Base-by-base conservation (phyloP, 164 flowering plant species). In the Cinnamomum micranthum region DNA sequence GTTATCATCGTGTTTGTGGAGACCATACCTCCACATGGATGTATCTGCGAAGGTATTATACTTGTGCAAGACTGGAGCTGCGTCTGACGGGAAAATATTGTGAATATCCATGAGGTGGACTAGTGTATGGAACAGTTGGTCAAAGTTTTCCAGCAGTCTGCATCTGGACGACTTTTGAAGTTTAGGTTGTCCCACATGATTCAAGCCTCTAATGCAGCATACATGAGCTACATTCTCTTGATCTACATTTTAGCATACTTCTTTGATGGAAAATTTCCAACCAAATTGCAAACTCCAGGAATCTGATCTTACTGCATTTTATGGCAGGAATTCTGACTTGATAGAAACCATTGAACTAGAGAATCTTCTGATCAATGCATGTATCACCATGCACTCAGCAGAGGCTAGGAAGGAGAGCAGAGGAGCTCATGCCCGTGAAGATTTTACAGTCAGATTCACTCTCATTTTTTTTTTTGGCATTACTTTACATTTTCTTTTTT, bases 361-460 rank as follows among this genome's bases (percentile, higher is more conserved):
- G 83, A 96, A 96, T 81, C 94, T 96, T 75, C 78, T 94, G 84
- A 96, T 94, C 68, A 96, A 94, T 85, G 98, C 98, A 6, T 89
- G 91, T 74, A 86, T 96, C 68, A 94, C 99, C 52, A 91, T 96
- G 99, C 98, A 96, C 80, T 94, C 98, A 80, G 99, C 99, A 77
- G 98, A 94, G 79, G 98, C 99, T 52, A 86, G 98, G 80, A 96
- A 94, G 79, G 99, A 96, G 80, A 96, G 97, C 81, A 90, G 98
- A 85, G 99, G 98, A 77, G 98, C 99, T 35, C 99, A 96, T 85
- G 98, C 97, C 25, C 94, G 97, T 77, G 97, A 96, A 88, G 99
- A 94, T 82, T 96, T 96, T 77, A 75, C 92, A 81, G 98, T 96
- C 31, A 76, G 95, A 66, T 22, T 81, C 64, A 64, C 25, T n/a